Conservation (phyloP, 2,329 filamentous ascomycete species). For the Arachnomyces sp. region DNA sequence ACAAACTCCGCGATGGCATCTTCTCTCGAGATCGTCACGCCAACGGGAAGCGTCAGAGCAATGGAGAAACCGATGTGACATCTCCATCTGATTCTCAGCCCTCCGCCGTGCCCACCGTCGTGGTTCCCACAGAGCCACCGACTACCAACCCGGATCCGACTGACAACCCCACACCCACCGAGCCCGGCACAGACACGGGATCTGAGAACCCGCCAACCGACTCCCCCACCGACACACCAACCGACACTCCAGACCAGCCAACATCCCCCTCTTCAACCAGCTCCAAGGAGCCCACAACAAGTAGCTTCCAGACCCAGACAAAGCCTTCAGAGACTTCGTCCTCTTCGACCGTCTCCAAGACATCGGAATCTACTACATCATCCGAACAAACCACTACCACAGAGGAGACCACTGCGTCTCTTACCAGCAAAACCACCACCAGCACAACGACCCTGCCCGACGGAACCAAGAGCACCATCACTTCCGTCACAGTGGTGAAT, state of each 20-base stretch:
- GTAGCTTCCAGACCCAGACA: conserved; percentile 2
- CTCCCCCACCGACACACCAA: background rate
- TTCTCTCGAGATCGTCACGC: too few species aligned
- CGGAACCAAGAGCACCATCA: conserved; percentile 36
- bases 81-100: too few species aligned
- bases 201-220: conserved; percentile 3
- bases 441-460: conserved; percentile 35
- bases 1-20: too few species aligned
- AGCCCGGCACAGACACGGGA: background rate
- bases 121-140: too few species aligned
- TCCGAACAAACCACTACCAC: conserved; percentile 9
- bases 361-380: conserved; percentile 15
- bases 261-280: background rate
- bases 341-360: conserved; percentile 21
- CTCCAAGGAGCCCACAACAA: background rate
- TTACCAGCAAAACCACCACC: conserved; percentile 31
- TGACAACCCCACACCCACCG: conserved; percentile 4
- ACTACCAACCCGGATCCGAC: conserved; percentile 6
- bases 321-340: conserved; percentile 14
- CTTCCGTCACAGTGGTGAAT: conserved; percentile 37
- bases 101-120: too few species aligned
- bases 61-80: too few species aligned
- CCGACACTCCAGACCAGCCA: background rate
- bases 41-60: too few species aligned
- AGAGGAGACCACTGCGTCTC: conserved; percentile 15